These are phyloP conservation scores for Colletotrichum sublineola DNA, from an alignment of 2,329 filamentous ascomycete species.

Conservation along the genomic window DNA sequence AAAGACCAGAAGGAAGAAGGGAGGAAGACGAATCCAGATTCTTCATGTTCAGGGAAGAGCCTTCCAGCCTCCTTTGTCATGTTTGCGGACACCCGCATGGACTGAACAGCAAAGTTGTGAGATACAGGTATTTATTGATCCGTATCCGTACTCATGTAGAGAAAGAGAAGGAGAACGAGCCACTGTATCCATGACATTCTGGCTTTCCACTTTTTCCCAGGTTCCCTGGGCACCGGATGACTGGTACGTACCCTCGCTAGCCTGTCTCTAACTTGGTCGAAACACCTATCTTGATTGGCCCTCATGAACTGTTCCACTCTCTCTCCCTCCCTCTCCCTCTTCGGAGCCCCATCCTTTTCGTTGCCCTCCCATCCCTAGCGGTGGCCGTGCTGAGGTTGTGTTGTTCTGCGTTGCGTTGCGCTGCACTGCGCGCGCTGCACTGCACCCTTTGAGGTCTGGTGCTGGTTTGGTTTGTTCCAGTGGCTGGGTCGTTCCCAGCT, in stretches of 20 bases:
- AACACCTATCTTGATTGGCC: constrained; percentile 33
- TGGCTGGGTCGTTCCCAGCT: constrained; percentile 42
- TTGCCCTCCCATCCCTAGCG: background rate
- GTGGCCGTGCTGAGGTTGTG: constrained; percentile 23
- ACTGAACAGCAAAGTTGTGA: constrained; percentile 29
- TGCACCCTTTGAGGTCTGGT: constrained; percentile 23
- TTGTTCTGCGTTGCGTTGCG: background rate
- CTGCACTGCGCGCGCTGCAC: background rate
- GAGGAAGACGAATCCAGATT: constrained; percentile 30
- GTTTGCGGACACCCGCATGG: constrained; percentile 17
- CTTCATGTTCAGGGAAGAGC: constrained; percentile 27
- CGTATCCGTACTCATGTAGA: background rate
- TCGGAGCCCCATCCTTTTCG: background rate
- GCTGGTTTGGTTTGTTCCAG: constrained; percentile 25
- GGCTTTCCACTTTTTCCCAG: constrained; percentile 33
- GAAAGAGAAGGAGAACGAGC: constrained; percentile 8
- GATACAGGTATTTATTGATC: background rate
- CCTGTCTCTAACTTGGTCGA: constrained; percentile 26
- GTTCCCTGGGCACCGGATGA: constrained; percentile 37
- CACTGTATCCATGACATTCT: constrained; percentile 27
- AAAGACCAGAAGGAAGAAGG: constrained; percentile 3
- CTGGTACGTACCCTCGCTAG: constrained; percentile 26
- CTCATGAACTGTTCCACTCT: constrained; percentile 13
- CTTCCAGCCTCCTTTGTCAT: constrained; percentile 21
- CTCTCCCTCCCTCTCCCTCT: background rate